These are phyloP conservation scores for Talaromyces wortmannii DNA, from an alignment of 495 filamentous ascomycete genomes.

Conservation along the genomic window DNA sequence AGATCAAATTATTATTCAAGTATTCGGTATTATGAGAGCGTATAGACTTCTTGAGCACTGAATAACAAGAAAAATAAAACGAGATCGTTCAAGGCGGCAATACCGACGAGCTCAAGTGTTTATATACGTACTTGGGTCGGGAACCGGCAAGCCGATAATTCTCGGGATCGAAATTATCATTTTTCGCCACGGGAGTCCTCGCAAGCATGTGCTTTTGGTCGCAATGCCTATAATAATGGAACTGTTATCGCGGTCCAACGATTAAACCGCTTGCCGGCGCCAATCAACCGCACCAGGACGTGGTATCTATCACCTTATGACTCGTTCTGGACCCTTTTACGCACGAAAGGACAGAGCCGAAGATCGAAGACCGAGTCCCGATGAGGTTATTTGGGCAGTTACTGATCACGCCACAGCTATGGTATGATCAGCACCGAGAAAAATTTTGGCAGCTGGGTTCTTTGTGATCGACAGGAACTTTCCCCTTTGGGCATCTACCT, in stretches of 20 bases:
- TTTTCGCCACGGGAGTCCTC: not conserved
- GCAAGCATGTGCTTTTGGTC: not conserved
- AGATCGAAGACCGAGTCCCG: not conserved
- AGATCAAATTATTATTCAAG: not conserved
- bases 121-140: not conserved
- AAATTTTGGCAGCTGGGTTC: no score
- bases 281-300: not conserved
- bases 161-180: no score
- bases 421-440: no score
- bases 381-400: not conserved
- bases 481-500: not conserved
- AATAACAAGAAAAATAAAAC: not conserved
- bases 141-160: no score
- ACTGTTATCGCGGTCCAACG: no score
- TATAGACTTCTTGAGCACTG: no score
- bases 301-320: not conserved
- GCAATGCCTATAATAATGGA: no score
- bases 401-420: no score
- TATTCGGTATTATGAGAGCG: no score
- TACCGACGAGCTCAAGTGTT: not conserved
- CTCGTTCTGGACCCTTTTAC: not conserved
- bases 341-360: not conserved
- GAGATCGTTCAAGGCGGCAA: not conserved
- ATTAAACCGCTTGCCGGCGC: not conserved
- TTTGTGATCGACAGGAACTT: not conserved